Evolutionary conservation across 1,139 yeast species (phyloP).

Genomic region (Lodderomyces orthopsilosis): DNA sequence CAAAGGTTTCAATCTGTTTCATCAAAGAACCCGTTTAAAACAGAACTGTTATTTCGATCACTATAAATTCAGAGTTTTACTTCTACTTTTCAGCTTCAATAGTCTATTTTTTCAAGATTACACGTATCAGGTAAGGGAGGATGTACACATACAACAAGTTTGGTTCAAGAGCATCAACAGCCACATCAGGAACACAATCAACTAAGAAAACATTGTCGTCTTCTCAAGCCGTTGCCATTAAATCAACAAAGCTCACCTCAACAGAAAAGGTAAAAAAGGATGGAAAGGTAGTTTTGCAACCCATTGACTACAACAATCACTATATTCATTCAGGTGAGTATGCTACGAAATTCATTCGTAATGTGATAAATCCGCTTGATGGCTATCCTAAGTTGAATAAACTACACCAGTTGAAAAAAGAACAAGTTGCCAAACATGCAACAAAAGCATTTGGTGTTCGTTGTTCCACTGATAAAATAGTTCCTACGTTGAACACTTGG

Average conservation of each 20-base stretch:
- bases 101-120: not conserved
- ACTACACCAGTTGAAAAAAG: slow-evolving; percentile 59
- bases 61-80: not conserved
- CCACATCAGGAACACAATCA: slow-evolving; percentile 5
- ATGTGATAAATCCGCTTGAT: slow-evolving; percentile 60
- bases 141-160: slow-evolving; percentile 18
- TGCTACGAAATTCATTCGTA: slow-evolving; percentile 66
- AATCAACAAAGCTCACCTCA: slow-evolving; percentile 3
- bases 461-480: slow-evolving; percentile 50
- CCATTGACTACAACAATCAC: slow-evolving; percentile 73
- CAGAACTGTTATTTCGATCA: not conserved
- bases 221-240: slow-evolving; percentile 1
- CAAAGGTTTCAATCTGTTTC: not conserved
- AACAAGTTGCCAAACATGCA: slow-evolving; percentile 48
- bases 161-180: slow-evolving; percentile 15
- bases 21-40: not conserved
- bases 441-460: slow-evolving; percentile 66
- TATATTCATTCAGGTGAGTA: slow-evolving; percentile 56
- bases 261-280: slow-evolving; percentile 14
- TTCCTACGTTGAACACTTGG: slow-evolving; percentile 60
- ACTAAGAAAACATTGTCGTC: slow-evolving; percentile 6
- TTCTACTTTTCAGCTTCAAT: no score
- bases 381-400: slow-evolving; percentile 84
- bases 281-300: slow-evolving; percentile 1
- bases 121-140: not conserved